Base-by-base conservation (phyloP, 2,329 filamentous ascomycete species). In the Trichoderma harzianum region DNA sequence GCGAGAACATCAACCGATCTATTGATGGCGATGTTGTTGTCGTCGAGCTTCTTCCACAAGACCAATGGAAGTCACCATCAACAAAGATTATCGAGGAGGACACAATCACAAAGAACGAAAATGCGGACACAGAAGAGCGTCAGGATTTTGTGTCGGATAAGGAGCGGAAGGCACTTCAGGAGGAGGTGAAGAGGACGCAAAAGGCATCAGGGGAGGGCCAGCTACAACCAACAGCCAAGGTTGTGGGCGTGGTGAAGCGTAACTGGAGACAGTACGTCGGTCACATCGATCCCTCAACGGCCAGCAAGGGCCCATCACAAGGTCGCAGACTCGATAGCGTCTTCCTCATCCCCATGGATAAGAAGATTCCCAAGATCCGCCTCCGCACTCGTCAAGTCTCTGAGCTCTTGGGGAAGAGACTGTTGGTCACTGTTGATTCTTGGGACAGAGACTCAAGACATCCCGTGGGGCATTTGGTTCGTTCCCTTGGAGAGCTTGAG, bases 191-290 rank as follows among this genome's bases (percentile, higher is more conserved):
- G 83, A 92, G 91, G 78, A 92, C 91, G 0, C 95, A 98, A 76
- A 92, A 90, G 67, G 91, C 92, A 78, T 89, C 85, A 69, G 87
- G 88, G 0, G 94, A 98, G 81, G 91, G 91, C 58, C 89, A 90
- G 64, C 90, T 93, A 3, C 94, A 98, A 77, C 96, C 96, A 7
- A 98, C 96, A 7, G 96, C 95, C 30, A 93, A 89, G 79, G 93
- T 99, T 14, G 94, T 98, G 7, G 96, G 96, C 62, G 87, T 98
- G 28, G 89, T 97, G 79, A 98, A 97, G 83, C 90, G 96, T 67
- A 98, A 98, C 81, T 99, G 96, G 96, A 89, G 96, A 73, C 97
- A 98, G 81, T 98, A 98, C 77, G 96, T 99, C 73, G 96, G 96
- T 2, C 95, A 98, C 79, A 92, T 99, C 71, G 96, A 99, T 79